Evolutionary conservation across 305 asterid species (phyloP).

Genomic region (Fraxinus latifolia): DNA sequence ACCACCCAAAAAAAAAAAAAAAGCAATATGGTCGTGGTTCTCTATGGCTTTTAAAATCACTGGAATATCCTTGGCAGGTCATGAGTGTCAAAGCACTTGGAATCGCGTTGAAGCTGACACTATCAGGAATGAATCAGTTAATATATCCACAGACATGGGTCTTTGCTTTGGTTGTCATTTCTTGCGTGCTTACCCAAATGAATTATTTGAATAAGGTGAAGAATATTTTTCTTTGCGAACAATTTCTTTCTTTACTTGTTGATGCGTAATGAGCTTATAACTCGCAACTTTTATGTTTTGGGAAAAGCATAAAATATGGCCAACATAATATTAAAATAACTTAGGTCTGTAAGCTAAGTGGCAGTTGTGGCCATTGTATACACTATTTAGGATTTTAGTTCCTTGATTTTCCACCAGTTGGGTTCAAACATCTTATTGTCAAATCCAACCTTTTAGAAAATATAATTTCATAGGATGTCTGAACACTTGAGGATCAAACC

Average conservation of each 20-base stretch:
- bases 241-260: neutral
- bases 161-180: constrained; percentile 64
- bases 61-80: constrained; percentile 53
- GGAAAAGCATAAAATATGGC: neutral
- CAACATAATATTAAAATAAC: neutral
- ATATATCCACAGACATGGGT: constrained; percentile 92
- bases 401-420: neutral
- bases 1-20: neutral
- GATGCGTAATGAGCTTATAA: neutral
- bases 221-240: neutral
- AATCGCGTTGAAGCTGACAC: constrained; percentile 87
- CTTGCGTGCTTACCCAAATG: constrained; percentile 85
- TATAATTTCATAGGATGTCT: neutral
- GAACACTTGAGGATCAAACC: neutral
- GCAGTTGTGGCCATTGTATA: neutral
- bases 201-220: constrained; percentile 87
- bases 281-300: neutral
- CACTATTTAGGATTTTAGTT: neutral
- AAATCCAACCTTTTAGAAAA: neutral
- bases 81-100: constrained; percentile 98
- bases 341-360: neutral
- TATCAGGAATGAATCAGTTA: constrained; percentile 86
- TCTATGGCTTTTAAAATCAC: neutral
- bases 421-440: constrained; percentile 3
- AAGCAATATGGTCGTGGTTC: neutral